These are phyloP conservation scores for Arxiozyma heterogenica DNA, from an alignment of 1,139 yeast species.

Conservation along the genomic window DNA sequence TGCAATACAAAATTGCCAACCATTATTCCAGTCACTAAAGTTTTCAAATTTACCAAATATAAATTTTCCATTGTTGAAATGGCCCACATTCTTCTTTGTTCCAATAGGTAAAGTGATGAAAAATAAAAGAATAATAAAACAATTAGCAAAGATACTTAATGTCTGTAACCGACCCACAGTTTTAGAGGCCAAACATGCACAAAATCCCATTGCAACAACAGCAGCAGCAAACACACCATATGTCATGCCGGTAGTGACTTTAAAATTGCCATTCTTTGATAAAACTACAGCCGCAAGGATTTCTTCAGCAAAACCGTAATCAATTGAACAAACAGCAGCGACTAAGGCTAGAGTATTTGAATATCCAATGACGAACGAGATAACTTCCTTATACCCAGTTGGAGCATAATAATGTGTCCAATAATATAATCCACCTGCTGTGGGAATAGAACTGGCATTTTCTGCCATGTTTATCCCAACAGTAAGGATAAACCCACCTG, in stretches of 20 bases:
- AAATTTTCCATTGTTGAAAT: slow-evolving; percentile 35
- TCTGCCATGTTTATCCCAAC: slow-evolving; percentile 60
- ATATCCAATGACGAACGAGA: slow-evolving; percentile 51
- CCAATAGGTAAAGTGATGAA: slow-evolving; percentile 59
- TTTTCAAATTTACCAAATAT: slow-evolving; percentile 53
- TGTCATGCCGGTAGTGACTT: slow-evolving; percentile 38
- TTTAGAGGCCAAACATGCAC: slow-evolving; percentile 44
- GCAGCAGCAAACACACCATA: slow-evolving; percentile 51
- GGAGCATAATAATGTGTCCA: slow-evolving; percentile 53
- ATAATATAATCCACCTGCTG: slow-evolving; percentile 62
- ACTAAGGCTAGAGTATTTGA: slow-evolving; percentile 50
- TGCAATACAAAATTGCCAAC: slow-evolving; percentile 46
- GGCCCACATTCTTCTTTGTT: slow-evolving; percentile 31
- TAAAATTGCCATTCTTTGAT: slow-evolving; percentile 39
- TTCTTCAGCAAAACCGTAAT: slow-evolving; percentile 50
- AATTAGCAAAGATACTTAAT: slow-evolving; percentile 47
- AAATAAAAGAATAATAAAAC: slow-evolving; percentile 47
- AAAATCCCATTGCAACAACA: slow-evolving; percentile 37
- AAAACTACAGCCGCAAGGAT: slow-evolving; percentile 45
- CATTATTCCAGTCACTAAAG: slow-evolving; percentile 48
- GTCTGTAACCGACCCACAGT: slow-evolving; percentile 52
- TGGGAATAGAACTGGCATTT: slow-evolving; percentile 57
- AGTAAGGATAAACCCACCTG: slow-evolving; percentile 46
- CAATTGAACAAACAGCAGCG: slow-evolving; percentile 49
- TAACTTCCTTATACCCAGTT: slow-evolving; percentile 32